Evolutionary conservation across 495 filamentous ascomycete species (phyloP), one percentile per base, ranked within the genome.

Genomic region (Physcia stellaris): DNA sequence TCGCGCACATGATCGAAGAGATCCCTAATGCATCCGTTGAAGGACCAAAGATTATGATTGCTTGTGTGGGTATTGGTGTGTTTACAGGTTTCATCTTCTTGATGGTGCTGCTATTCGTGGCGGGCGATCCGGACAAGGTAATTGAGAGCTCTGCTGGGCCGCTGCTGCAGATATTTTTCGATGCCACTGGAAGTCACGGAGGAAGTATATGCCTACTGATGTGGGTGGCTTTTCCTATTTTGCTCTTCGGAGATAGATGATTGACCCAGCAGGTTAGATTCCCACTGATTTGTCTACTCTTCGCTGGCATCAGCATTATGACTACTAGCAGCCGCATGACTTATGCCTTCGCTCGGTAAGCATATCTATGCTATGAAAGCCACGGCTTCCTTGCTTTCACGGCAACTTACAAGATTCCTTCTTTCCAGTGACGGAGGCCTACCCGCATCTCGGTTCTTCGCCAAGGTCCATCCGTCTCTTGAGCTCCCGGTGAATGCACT

Each of bases 291-390:
- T 85, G 79, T 49, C 68, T 84, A 39, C 55, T 86, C 0, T 84
- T 86, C 48, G 78, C 79, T 5, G 67, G 71, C 2, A 80, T 67
- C 2, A 73, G 68, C 11, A 76, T 86, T 46, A 80, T 83, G 77
- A 82, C 80, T 3, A 85, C 82, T 7, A 76, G 71, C 36, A 79
- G 70, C 42, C 74, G 82, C 10, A 84, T 86, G 78, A 72, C 74
- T 21, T 86, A 79, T 42, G 80, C 81, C 2, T 87, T 87, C 46
- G 74, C 73, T 20, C 70, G 62, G 55, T n/a, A n/a, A n/a, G n/a
- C n/a, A n/a, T n/a, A n/a, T n/a, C n/a, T n/a, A n/a, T n/a, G n/a
- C n/a, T 63, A 69, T 24, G 56, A 58, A 1, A 0, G 3, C 37
- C 16, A 22, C 19, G 2, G 6, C 1, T 24, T n/a, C 32, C 6